These are phyloP conservation scores for Exophiala sp. DNA, from an alignment of 2,329 filamentous ascomycete species.

Conservation along the genomic window DNA sequence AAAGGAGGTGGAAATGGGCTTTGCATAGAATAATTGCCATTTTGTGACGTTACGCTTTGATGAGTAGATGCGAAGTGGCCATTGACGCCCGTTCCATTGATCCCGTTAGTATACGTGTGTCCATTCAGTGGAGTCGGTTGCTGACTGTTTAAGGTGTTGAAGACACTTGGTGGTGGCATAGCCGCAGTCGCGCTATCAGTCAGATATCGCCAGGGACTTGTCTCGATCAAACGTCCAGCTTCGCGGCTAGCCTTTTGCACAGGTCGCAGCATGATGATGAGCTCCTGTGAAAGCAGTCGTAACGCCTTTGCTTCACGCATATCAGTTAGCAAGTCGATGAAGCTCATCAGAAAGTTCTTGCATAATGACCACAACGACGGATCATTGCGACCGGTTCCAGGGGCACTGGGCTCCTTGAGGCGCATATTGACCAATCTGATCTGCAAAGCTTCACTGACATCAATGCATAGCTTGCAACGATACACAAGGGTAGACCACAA, in stretches of 20 bases:
- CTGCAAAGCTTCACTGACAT: conserved; percentile 70
- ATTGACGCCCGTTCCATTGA: conserved; percentile 19
- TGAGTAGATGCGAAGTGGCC: conserved; percentile 12
- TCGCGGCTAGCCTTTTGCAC: conserved; percentile 82
- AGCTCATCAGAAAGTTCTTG: conserved; percentile 54
- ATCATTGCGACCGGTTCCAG: conserved; percentile 41
- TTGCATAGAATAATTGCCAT: conserved; percentile 7
- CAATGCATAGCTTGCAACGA: conserved; percentile 66
- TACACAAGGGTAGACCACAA: conserved; percentile 69
- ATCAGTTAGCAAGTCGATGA: conserved; percentile 46
- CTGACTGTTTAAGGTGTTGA: conserved; percentile 9
- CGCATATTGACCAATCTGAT: conserved; percentile 73
- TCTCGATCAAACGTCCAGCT: conserved; percentile 67
- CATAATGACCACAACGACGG: conserved; percentile 66
- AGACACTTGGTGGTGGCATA: conserved; percentile 25
- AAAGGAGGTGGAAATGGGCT: conserved; percentile 22
- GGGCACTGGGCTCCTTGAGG: conserved; percentile 69
- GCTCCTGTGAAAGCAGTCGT: conserved; percentile 58
- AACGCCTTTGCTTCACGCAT: conserved; percentile 46
- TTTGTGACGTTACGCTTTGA: neutral
- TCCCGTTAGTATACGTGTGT: conserved; percentile 10
- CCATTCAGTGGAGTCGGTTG: neutral
- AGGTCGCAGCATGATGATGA: conserved; percentile 70
- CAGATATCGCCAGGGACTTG: conserved; percentile 61
- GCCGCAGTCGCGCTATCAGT: conserved; percentile 38